phyloP scores from a whole-genome alignment of 129 eudicot genomes.

The Saussurea involucrata region DNA sequence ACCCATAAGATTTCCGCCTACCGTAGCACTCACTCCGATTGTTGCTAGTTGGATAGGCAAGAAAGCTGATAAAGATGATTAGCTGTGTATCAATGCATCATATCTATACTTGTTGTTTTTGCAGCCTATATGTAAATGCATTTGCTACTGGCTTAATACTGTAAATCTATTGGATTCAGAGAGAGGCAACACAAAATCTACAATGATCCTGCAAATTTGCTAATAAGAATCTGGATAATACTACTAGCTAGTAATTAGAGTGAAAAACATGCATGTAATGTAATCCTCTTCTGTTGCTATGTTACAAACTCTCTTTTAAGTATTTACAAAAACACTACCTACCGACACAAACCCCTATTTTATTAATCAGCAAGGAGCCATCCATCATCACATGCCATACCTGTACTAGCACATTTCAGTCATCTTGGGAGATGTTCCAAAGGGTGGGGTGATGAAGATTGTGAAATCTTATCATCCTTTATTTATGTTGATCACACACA shows the following conservation, averaged over 20 bases:
- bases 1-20: slow-evolving; percentile 95
- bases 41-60: slow-evolving; percentile 98
- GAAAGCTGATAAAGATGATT: slow-evolving; percentile 58
- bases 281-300: not conserved
- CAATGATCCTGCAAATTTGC: not conserved
- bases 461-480: slow-evolving; percentile 7
- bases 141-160: slow-evolving; percentile 9
- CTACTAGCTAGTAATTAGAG: not conserved
- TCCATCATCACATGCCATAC: not conserved
- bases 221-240: slow-evolving; percentile 1
- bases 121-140: slow-evolving; percentile 13
- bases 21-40: slow-evolving; percentile 92
- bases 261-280: slow-evolving; percentile 7
- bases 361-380: slow-evolving; percentile 13
- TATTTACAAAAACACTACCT: slow-evolving; percentile 25
- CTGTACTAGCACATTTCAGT: slow-evolving; percentile 30
- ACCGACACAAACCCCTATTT: slow-evolving; percentile 5
- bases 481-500: slow-evolving; percentile 4
- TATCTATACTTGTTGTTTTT: slow-evolving; percentile 10
- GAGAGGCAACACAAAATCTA: slow-evolving; percentile 1
- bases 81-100: not conserved
- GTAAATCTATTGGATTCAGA: not conserved
- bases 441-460: not conserved
- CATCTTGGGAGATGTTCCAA: not conserved
- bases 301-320: slow-evolving; percentile 10